Conservation (phyloP, 768 basidiomycete genomes). For the Boletales sp. region DNA sequence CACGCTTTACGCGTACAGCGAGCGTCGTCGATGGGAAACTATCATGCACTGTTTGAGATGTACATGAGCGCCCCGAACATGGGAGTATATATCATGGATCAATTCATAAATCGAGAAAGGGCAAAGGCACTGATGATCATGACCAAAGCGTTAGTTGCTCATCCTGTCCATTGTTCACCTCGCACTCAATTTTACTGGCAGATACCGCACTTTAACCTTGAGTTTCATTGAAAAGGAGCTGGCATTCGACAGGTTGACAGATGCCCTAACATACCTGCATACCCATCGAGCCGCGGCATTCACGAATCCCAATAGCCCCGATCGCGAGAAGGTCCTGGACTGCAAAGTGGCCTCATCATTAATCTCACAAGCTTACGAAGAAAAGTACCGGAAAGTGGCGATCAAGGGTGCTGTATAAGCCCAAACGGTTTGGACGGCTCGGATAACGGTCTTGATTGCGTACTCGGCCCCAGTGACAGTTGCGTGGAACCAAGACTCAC, state of each 20-base stretch:
- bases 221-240: slow-evolving; percentile 77
- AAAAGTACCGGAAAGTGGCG: slow-evolving; percentile 81
- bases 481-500: slow-evolving; percentile 13
- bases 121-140: slow-evolving; percentile 84
- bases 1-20: slow-evolving; percentile 91
- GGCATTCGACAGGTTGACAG: slow-evolving; percentile 68
- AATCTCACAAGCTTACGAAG: slow-evolving; percentile 65
- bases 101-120: slow-evolving; percentile 91
- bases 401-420: slow-evolving; percentile 88
- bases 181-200: slow-evolving; percentile 30
- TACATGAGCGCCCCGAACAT: slow-evolving; percentile 88
- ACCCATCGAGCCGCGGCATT: slow-evolving; percentile 67
- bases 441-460: slow-evolving; percentile 2
- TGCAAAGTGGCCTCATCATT: slow-evolving; percentile 59
- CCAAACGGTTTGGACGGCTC: slow-evolving; percentile 1
- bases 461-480: slow-evolving; percentile 3
- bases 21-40: slow-evolving; percentile 89
- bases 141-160: slow-evolving; percentile 78
- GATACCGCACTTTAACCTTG: slow-evolving; percentile 80
- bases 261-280: slow-evolving; percentile 64
- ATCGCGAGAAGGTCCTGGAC: slow-evolving; percentile 64
- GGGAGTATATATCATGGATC: slow-evolving; percentile 99
- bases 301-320: slow-evolving; percentile 57
- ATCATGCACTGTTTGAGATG: slow-evolving; percentile 85
- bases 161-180: neutral